phyloP scores from a whole-genome alignment of 192 early-diverging fungal species.

The Linnemannia zychae region DNA sequence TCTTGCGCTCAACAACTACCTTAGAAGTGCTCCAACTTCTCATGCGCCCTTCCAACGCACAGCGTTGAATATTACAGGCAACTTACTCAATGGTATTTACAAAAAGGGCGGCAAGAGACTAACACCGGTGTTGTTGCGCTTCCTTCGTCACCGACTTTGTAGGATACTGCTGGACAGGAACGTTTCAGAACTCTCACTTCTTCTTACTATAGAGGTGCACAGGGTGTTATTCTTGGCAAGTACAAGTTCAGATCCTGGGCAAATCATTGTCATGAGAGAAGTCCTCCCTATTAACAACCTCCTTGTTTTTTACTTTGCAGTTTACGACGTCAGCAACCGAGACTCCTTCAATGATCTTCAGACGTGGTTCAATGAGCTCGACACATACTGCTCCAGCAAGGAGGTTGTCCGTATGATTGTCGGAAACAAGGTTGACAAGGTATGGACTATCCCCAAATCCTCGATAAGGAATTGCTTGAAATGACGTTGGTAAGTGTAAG shows the following conservation, averaged over 20 bases:
- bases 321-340: conserved; percentile 97
- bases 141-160: background rate
- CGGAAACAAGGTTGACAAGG: conserved; percentile 98
- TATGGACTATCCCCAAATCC: conserved; percentile 47
- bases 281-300: background rate
- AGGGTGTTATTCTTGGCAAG: conserved; percentile 95
- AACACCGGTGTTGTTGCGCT: background rate
- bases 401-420: conserved; percentile 98
- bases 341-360: conserved; percentile 94
- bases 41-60: background rate
- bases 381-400: conserved; percentile 87
- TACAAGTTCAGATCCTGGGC: background rate
- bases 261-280: background rate
- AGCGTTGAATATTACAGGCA: background rate
- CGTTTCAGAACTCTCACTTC: conserved; percentile 97
- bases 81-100: background rate
- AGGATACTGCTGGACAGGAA: conserved; percentile 99
- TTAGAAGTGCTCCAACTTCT: background rate
- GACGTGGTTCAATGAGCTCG: conserved; percentile 96
- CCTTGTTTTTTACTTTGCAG: conserved; percentile 58
- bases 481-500: conserved; percentile 32
- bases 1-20: too few relatives aligned
- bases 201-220: conserved; percentile 97
- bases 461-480: too few relatives aligned
- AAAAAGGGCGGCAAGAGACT: background rate